Conservation (phyloP, 495 filamentous ascomycete species). For the Pseudotulostoma volvatum region DNA sequence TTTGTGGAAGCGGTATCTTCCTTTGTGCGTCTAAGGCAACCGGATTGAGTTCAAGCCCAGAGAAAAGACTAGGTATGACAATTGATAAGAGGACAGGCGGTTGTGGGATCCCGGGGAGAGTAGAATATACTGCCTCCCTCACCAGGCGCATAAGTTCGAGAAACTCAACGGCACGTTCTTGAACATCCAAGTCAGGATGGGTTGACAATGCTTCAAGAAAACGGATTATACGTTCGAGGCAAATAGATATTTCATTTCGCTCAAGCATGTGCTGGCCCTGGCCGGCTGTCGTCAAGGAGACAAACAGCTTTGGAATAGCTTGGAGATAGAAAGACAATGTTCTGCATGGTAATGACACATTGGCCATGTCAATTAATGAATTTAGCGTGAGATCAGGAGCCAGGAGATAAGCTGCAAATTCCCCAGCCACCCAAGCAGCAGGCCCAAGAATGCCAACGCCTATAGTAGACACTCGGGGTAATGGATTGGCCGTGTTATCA, state of each 20-base stretch:
- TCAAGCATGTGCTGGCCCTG: conserved; percentile 44
- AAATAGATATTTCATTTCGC: conserved; percentile 52
- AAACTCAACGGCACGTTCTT: conserved; percentile 87
- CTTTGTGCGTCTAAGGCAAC: conserved; percentile 69
- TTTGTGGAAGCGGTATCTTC: conserved; percentile 67
- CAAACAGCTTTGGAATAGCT: conserved; percentile 69
- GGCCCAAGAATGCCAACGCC: conserved; percentile 50
- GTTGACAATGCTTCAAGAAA: conserved; percentile 59
- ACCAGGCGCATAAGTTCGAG: conserved; percentile 74
- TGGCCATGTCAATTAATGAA: conserved; percentile 51
- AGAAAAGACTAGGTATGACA: conserved; percentile 74
- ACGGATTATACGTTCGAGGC: conserved; percentile 63
- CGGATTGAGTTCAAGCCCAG: conserved; percentile 75
- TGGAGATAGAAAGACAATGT: conserved; percentile 69
- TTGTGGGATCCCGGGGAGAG: conserved; percentile 39
- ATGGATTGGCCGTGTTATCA: conserved; percentile 28
- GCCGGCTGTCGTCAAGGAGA: conserved; percentile 39
- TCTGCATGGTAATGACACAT: conserved; percentile 40
- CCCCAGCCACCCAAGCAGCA: conserved; percentile 71
- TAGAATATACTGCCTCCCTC: conserved; percentile 57
- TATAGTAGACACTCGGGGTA: conserved; percentile 26
- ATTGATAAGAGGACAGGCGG: conserved; percentile 69
- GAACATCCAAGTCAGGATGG: conserved; percentile 85
- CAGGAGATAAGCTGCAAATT: conserved; percentile 57
- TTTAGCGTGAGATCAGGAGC: conserved; percentile 49